Percentiles rank a stretch among this genome's conserved stretches.
Evolutionary conservation across 192 early-diverging fungal species (phyloP).

Genomic region (Mortierella alpina): DNA sequence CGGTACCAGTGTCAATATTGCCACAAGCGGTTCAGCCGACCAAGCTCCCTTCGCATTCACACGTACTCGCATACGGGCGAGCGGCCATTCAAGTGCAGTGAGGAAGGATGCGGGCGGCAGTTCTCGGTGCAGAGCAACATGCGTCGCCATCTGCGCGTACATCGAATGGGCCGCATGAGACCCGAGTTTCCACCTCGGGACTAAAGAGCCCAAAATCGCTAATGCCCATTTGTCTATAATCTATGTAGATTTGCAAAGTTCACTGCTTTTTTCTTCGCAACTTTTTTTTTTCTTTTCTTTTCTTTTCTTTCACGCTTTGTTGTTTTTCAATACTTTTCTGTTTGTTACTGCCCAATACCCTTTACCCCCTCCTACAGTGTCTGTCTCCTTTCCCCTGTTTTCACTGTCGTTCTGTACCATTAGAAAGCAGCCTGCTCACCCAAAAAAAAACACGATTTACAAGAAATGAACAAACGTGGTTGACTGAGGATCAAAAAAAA

Average conservation of each 20-base stretch:
- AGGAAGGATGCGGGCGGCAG: constrained; percentile 70
- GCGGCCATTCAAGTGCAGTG: constrained; percentile 74
- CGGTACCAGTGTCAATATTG: constrained; percentile 72
- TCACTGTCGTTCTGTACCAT: not conserved
- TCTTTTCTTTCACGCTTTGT: not conserved
- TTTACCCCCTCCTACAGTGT: too few species aligned
- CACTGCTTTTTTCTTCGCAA: not conserved
- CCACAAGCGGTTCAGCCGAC: constrained; percentile 74
- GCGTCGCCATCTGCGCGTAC: constrained; percentile 74
- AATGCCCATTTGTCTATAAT: not conserved
- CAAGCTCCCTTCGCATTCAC: constrained; percentile 75
- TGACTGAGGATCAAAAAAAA: too few species aligned
- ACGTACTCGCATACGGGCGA: constrained; percentile 83
- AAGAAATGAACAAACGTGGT: too few species aligned
- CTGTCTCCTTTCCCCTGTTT: too few species aligned
- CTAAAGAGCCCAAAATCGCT: not conserved
- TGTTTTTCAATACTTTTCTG: not conserved
- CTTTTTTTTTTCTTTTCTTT: not conserved
- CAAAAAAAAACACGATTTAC: not conserved
- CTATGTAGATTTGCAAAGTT: not conserved
- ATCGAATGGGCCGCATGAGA: constrained; percentile 56
- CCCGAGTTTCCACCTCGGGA: constrained; percentile 15
- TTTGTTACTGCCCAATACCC: too few species aligned
- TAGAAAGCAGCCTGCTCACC: constrained; percentile 2
- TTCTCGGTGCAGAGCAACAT: constrained; percentile 83